phyloP scores from a whole-genome alignment of 2,329 filamentous ascomycete species.

The Alternaria rosae region DNA sequence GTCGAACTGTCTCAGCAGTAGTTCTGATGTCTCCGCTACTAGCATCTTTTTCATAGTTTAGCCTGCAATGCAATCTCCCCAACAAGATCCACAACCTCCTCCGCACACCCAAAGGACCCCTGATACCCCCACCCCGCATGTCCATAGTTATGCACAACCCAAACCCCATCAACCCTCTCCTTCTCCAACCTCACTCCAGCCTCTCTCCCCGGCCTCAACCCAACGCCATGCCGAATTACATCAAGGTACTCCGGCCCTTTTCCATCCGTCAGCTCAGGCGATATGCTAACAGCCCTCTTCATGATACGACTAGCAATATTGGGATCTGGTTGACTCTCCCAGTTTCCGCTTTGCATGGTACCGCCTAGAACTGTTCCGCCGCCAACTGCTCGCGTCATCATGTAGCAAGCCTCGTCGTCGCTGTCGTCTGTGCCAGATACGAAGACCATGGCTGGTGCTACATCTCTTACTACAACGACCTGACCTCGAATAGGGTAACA shows the following conservation, averaged over 20 bases:
- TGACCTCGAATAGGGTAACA: conserved; percentile 82
- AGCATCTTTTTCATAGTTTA: background rate
- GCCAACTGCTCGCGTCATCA: conserved; percentile 77
- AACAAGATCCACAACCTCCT: background rate
- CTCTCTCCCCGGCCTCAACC: conserved; percentile 74
- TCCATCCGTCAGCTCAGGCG: conserved; percentile 70
- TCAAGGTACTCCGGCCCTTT: conserved; percentile 71
- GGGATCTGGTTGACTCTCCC: conserved; percentile 78
- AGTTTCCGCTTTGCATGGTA: conserved; percentile 78
- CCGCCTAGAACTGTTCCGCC: conserved; percentile 86
- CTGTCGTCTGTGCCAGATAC: conserved; percentile 77
- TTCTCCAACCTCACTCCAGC: conserved; percentile 78
- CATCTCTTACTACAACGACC: conserved; percentile 81
- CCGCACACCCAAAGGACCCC: conserved; percentile 51
- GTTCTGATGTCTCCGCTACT: background rate
- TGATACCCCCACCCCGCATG: conserved; percentile 78
- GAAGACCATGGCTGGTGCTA: conserved; percentile 71
- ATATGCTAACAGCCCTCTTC: conserved; percentile 71
- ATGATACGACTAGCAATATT: conserved; percentile 83
- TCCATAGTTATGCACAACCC: conserved; percentile 80
- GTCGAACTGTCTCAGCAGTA: conserved; percentile 44
- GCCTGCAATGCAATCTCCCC: background rate
- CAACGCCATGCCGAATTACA: conserved; percentile 82
- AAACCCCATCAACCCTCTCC: conserved; percentile 67
- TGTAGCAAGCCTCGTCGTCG: conserved; percentile 74